Percentiles rank a stretch among this genome's conserved stretches.
phyloP scores from a whole-genome alignment of 257 asterid species.

The Salvia rosmarinus region DNA sequence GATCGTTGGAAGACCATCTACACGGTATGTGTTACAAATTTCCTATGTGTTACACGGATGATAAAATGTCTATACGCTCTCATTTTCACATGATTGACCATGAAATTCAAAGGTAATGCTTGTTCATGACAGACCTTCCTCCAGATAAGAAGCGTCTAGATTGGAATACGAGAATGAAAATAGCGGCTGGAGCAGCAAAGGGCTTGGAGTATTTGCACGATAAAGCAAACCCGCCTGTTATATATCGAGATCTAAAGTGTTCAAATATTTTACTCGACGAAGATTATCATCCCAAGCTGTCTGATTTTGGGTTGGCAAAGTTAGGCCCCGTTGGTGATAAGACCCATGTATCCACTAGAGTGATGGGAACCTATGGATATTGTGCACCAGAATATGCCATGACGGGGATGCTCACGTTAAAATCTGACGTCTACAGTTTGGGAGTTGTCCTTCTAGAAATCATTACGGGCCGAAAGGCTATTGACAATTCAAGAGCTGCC shows the following conservation, averaged over 20 bases:
- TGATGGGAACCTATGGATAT: constrained; percentile 85
- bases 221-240: constrained; percentile 75
- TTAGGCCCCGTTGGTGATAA: constrained; percentile 72
- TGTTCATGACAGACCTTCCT: constrained; percentile 67
- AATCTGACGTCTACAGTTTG: constrained; percentile 72
- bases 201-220: constrained; percentile 82
- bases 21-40: constrained; percentile 58
- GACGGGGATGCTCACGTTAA: constrained; percentile 72
- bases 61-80: too few species aligned
- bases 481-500: constrained; percentile 62
- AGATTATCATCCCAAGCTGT: constrained; percentile 62
- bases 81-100: too few species aligned
- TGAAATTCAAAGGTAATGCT: too few species aligned
- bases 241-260: constrained; percentile 69
- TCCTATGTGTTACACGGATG: too few species aligned
- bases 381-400: constrained; percentile 85
- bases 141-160: constrained; percentile 63
- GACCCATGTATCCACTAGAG: constrained; percentile 68
- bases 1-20: constrained; percentile 83
- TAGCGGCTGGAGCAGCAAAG: constrained; percentile 77
- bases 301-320: constrained; percentile 81
- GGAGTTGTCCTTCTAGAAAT: constrained; percentile 83
- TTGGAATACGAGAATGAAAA: constrained; percentile 83
- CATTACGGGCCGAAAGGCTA: constrained; percentile 73
- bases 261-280: constrained; percentile 68